phyloP scores from a whole-genome alignment of 2,329 filamentous ascomycete species.

The Furcasterigmium sp. region DNA sequence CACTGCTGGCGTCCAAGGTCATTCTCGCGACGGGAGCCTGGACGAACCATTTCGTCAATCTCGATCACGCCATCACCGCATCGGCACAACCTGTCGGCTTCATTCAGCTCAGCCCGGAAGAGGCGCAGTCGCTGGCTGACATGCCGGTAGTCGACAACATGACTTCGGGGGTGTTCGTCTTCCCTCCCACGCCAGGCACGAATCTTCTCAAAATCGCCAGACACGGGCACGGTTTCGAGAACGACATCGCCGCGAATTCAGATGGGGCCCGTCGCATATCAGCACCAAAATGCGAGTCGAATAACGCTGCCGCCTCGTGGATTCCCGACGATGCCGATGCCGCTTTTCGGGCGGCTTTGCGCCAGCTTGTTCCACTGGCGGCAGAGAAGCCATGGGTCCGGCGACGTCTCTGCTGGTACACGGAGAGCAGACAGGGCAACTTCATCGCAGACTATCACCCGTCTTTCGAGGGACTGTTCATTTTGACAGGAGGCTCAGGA shows the following conservation, averaged over 20 bases:
- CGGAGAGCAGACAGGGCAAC: conserved; percentile 56
- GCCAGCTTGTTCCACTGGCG: conserved; percentile 48
- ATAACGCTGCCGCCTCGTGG: conserved; percentile 33
- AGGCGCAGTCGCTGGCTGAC: conserved; percentile 46
- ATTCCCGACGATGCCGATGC: conserved; percentile 46
- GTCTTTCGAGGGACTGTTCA: conserved; percentile 33
- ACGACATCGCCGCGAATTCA: conserved; percentile 17
- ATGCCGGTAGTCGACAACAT: conserved; percentile 57
- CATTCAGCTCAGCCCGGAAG: conserved; percentile 52
- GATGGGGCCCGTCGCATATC: conserved; percentile 19
- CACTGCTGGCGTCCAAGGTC: conserved; percentile 40
- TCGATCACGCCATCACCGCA: conserved; percentile 55
- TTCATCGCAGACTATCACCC: conserved; percentile 56
- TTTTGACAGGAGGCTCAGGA: conserved; percentile 41
- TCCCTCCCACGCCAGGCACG: conserved; percentile 44
- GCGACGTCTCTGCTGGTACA: conserved; percentile 58
- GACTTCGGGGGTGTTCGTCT: conserved; percentile 47
- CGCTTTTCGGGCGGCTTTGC: conserved; percentile 44
- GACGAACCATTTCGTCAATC: conserved; percentile 64
- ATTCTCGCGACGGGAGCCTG: conserved; percentile 75
- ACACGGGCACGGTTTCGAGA: conserved; percentile 53
- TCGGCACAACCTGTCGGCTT: conserved; percentile 65
- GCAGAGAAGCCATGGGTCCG: conserved; percentile 43
- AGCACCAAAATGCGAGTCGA: conserved; percentile 25
- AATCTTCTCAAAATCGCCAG: conserved; percentile 54